A percentile compares a stretch with the other conserved stretches of the same genome.
Evolutionary conservation across 2,329 filamentous ascomycete species (phyloP).

Genomic region (Magnaporthales sp.): DNA sequence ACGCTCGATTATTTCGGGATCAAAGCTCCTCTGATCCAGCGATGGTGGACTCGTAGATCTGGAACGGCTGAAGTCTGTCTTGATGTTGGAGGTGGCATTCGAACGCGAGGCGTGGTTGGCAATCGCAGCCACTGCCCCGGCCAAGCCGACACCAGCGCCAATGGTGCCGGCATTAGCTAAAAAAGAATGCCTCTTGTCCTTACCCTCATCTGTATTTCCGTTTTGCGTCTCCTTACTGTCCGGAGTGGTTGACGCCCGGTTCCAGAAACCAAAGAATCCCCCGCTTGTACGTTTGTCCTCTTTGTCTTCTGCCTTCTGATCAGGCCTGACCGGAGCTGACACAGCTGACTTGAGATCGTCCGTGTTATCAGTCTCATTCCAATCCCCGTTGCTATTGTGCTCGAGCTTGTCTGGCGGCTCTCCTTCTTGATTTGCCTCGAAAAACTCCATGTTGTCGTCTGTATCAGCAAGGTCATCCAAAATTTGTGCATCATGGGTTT

Average conservation of each 20-base stretch:
- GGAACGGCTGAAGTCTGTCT: conserved; percentile 3
- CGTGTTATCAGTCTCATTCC: conserved; percentile 33
- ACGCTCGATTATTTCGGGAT: conserved; percentile 50
- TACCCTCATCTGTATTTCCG: background rate
- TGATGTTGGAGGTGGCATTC: conserved; percentile 29
- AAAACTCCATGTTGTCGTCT: background rate
- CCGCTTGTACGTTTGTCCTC: conserved; percentile 30
- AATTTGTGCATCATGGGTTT: background rate
- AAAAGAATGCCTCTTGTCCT: conserved; percentile 47
- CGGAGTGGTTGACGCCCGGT: conserved; percentile 20
- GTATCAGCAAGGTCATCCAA: background rate
- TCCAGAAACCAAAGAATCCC: conserved; percentile 41
- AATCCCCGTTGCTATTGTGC: conserved; percentile 26
- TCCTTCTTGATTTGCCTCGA: conserved; percentile 25
- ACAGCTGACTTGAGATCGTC: conserved; percentile 37
- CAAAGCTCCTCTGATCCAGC: conserved; percentile 27
- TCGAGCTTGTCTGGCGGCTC: conserved; percentile 31
- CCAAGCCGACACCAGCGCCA: conserved; percentile 61
- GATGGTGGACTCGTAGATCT: conserved; percentile 6
- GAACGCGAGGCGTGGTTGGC: conserved; percentile 29
- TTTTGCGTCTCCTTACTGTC: conserved; percentile 29
- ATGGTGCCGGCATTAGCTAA: conserved; percentile 64
- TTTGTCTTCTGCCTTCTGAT: conserved; percentile 26
- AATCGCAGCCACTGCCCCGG: conserved; percentile 36
- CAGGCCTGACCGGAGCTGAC: conserved; percentile 30